Conservation (phyloP, 768 basidiomycete genomes). For the Rhodotorula paludigena region DNA sequence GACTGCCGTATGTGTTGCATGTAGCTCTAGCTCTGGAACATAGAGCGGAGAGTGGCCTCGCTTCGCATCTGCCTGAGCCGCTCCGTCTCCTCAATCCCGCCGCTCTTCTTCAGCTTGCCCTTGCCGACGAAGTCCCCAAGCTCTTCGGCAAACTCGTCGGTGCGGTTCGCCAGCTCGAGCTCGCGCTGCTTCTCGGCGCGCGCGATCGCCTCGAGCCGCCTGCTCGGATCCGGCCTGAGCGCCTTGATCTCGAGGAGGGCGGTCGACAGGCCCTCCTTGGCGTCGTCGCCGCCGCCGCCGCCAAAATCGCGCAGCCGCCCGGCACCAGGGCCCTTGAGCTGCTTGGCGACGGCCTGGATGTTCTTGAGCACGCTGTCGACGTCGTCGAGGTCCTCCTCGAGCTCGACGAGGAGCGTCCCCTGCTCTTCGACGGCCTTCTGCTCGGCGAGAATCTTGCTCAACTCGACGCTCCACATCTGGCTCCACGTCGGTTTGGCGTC, state of each 20-base stretch:
- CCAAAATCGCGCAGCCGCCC: conserved; percentile 57
- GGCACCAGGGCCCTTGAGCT: conserved; percentile 50
- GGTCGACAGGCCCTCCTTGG: conserved; percentile 63
- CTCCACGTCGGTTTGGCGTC: conserved; percentile 95
- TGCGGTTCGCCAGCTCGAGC: conserved; percentile 62
- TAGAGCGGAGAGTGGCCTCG: conserved; percentile 34
- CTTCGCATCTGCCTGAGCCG: conserved; percentile 77
- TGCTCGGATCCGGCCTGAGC: conserved; percentile 72
- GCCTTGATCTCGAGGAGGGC: conserved; percentile 89
- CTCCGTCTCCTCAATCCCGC: conserved; percentile 53
- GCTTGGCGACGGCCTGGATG: conserved; percentile 68
- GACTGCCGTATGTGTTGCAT: no score
- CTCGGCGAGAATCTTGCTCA: conserved; percentile 94
- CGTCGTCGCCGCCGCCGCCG: conserved; percentile 49
- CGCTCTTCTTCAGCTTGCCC: conserved; percentile 90
- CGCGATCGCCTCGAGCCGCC: conserved; percentile 85
- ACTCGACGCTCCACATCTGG: conserved; percentile 95
- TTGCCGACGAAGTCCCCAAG: conserved; percentile 76
- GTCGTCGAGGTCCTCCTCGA: conserved; percentile 90
- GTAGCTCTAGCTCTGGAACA: conserved; percentile 11
- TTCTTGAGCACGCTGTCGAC: conserved; percentile 78
- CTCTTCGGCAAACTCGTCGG: conserved; percentile 82
- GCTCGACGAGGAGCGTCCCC: conserved; percentile 79
- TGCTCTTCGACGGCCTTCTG: conserved; percentile 90
- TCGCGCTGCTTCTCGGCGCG: conserved; percentile 72